phyloP scores from a whole-genome alignment of 495 filamentous ascomycete species.

The Pyrenula aspistea region DNA sequence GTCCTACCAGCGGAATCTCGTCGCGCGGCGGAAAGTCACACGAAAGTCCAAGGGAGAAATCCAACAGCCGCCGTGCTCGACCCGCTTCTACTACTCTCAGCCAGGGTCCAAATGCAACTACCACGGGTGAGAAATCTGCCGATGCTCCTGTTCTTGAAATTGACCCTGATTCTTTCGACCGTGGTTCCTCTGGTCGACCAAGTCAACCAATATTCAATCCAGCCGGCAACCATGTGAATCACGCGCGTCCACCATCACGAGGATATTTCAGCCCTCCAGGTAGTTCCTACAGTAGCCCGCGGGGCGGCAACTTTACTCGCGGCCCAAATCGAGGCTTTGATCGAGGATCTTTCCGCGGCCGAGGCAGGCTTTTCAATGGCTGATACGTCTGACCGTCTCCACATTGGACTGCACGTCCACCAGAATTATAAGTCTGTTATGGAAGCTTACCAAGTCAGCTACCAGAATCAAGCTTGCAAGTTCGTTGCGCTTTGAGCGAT shows the following conservation, averaged over 20 bases:
- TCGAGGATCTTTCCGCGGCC: background rate
- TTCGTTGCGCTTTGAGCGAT: background rate
- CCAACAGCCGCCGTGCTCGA: constrained; percentile 10
- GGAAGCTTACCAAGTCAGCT: background rate
- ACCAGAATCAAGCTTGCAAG: background rate
- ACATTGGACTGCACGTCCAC: background rate
- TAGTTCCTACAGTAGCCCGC: background rate
- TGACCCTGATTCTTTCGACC: constrained; percentile 43
- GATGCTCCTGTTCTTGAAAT: constrained; percentile 39
- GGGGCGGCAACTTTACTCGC: background rate
- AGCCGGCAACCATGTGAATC: background rate
- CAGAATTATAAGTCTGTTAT: background rate
- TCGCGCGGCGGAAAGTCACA: constrained; percentile 9
- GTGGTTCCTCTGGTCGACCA: constrained; percentile 6
- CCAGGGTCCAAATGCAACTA: constrained; percentile 15
- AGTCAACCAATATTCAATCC: background rate
- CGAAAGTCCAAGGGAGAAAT: background rate
- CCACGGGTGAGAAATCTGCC: constrained; percentile 17
- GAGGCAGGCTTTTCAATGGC: background rate
- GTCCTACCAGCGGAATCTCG: constrained; percentile 8
- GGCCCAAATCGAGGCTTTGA: background rate
- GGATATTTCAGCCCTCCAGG: background rate
- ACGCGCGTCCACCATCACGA: background rate
- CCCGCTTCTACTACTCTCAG: constrained; percentile 11
- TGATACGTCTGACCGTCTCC: background rate